Evolutionary conservation across 306 rosid genomes (phyloP).

Genomic region (Morella rubra): DNA sequence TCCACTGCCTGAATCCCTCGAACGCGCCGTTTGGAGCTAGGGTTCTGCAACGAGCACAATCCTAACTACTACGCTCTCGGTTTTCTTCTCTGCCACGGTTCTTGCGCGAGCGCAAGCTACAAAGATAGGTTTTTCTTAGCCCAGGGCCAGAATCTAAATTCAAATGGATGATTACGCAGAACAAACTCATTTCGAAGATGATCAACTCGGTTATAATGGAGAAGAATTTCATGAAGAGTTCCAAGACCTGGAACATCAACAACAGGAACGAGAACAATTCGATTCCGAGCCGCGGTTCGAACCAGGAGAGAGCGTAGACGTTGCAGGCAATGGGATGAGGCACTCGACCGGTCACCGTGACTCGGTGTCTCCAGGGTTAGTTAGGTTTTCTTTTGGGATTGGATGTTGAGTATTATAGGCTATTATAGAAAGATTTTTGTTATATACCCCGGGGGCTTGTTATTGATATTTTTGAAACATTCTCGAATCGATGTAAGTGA

Average conservation of each 20-base stretch:
- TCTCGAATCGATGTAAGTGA: constrained; percentile 7
- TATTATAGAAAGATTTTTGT: not conserved
- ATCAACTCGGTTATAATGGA: constrained; percentile 26
- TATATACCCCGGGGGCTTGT: not conserved
- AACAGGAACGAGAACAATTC: constrained; percentile 10
- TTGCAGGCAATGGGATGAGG: constrained; percentile 20
- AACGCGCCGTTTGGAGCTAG: not conserved
- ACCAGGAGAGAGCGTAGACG: constrained; percentile 8
- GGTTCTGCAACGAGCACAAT: not conserved
- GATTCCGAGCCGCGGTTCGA: constrained; percentile 23
- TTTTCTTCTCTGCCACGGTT: not conserved
- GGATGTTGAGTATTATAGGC: not conserved
- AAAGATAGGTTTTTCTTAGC: not conserved
- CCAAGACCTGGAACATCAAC: constrained; percentile 4
- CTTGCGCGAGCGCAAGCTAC: not conserved
- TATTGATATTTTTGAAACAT: not conserved
- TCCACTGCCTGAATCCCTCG: not conserved
- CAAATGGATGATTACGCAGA: constrained; percentile 39
- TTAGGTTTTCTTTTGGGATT: constrained; percentile 7
- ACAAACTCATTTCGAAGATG: constrained; percentile 24
- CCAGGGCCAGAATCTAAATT: not conserved
- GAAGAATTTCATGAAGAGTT: constrained; percentile 12
- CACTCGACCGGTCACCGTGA: constrained; percentile 40
- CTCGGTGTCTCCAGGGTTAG: constrained; percentile 50
- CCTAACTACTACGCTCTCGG: not conserved